Base-by-base conservation (phyloP, 2,329 filamentous ascomycete species). In the Arachnomyces sp. region DNA sequence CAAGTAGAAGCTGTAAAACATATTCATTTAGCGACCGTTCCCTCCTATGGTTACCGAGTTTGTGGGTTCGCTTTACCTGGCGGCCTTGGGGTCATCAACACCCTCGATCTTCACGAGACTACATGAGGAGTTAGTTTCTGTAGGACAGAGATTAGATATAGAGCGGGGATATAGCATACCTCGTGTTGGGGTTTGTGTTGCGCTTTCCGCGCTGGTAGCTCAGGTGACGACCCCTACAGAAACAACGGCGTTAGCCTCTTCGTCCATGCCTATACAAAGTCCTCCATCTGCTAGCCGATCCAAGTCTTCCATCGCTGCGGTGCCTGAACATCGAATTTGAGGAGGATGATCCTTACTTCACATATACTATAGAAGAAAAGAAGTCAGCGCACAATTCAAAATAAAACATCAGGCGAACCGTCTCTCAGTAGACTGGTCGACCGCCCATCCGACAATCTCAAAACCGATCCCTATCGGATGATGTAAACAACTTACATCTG, bases 91-190 rank as follows among this genome's bases (percentile, higher is more conserved):
- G 77, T 85, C 79, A 63, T 94, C 88, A 61, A 96, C 92, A 70
- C 90, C 90, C 79, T 98, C 90, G 64, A 98, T 94, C 82, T 95
- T 92, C 75, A 98, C 84, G 73, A 96, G 78, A 68, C 85, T 77
- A 50, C 60, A 42, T 45, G 30, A 45, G 12, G 39, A 5, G 15
- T 16, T 29, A 12, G 17, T 15, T 15, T 37, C 14, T 38, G 17
- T 34, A 13, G 12, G 12, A 11, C 7, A 7, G 14, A 17, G 9
- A 33, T 25, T 25, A 9, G 20, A 25, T 9, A 25, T 25, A 25
- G 20, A 13, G 13, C 31, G 13, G 34, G 13, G 7, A 15, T 11
- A 28, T 25, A 36, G 34, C 43, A 41, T 59, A 66, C 64, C 63
- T 85, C 61, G 85, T 93, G 73, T 82, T 82, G 60, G 90, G 83